These are phyloP conservation scores for Schizonepeta tenuifolia DNA, from an alignment of 257 asterid species.

Conservation along the genomic window DNA sequence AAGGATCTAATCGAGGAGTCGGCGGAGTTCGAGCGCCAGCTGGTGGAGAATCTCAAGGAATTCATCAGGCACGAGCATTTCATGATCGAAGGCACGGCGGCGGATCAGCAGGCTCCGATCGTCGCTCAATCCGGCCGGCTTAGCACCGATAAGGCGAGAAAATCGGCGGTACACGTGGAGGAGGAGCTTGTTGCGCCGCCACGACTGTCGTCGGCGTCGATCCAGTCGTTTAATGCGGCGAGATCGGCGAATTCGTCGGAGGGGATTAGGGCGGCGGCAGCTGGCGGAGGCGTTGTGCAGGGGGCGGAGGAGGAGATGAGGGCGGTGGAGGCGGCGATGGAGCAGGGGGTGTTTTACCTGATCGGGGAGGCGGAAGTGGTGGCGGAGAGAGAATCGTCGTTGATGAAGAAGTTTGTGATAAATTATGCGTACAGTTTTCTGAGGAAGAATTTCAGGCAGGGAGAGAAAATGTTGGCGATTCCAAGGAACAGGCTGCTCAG, in stretches of 20 bases:
- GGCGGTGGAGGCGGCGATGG: constrained; percentile 48
- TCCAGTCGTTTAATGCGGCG: constrained; percentile 38
- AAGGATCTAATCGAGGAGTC: constrained; percentile 59
- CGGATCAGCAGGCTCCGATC: background rate
- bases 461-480: constrained; percentile 61
- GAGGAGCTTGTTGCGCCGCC: constrained; percentile 34
- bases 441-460: constrained; percentile 69
- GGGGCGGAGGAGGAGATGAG: constrained; percentile 46
- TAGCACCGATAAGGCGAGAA: constrained; percentile 5
- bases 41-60: constrained; percentile 52
- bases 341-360: constrained; percentile 59
- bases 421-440: constrained; percentile 58
- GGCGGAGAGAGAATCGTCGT: constrained; percentile 53
- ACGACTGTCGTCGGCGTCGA: constrained; percentile 43
- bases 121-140: constrained; percentile 36
- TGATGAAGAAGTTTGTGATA: constrained; percentile 51
- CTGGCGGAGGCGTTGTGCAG: background rate
- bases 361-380: constrained; percentile 75
- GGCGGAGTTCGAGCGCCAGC: constrained; percentile 48
- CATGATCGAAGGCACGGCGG: constrained; percentile 39
- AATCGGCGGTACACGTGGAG: constrained; percentile 44
- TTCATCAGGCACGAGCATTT: constrained; percentile 55
- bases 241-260: constrained; percentile 29
- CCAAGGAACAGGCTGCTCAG: constrained; percentile 63
- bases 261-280: background rate